Evolutionary conservation across 2,329 filamentous ascomycete species (phyloP).

Genomic region (Neonectria neomacrospora): DNA sequence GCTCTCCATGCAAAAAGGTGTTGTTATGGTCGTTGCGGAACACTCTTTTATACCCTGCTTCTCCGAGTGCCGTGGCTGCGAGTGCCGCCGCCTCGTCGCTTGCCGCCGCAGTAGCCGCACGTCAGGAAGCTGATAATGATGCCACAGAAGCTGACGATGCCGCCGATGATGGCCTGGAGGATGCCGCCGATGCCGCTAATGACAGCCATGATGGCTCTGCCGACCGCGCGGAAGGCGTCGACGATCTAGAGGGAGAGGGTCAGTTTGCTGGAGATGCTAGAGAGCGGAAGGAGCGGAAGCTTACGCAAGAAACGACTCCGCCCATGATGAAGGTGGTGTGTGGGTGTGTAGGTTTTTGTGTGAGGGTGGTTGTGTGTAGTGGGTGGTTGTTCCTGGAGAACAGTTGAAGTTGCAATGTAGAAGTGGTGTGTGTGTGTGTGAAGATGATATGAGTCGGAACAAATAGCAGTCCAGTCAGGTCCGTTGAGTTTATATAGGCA

Average conservation of each 20-base stretch:
- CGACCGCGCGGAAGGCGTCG: conserved; percentile 71
- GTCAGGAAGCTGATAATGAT: conserved; percentile 75
- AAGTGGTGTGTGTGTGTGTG: not conserved
- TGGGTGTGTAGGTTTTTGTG: conserved; percentile 27
- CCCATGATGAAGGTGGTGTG: conserved; percentile 68
- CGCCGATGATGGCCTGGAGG: conserved; percentile 74
- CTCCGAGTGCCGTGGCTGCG: conserved; percentile 34
- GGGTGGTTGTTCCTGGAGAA: conserved; percentile 8
- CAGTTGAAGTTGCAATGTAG: not conserved
- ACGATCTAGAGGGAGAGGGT: conserved; percentile 59
- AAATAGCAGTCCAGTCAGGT: not conserved
- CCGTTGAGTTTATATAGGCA: not conserved
- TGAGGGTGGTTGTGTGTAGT: conserved; percentile 5
- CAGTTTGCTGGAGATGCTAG: conserved; percentile 17
- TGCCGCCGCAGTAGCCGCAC: conserved; percentile 57
- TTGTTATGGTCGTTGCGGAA: too few relatives aligned
- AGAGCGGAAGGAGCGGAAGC: conserved; percentile 49
- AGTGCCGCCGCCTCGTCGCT: conserved; percentile 24
- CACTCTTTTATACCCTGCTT: conserved; percentile 36
- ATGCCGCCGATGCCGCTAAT: conserved; percentile 74
- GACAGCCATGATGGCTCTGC: conserved; percentile 73
- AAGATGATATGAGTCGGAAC: not conserved
- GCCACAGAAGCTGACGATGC: conserved; percentile 71
- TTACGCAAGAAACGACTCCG: conserved; percentile 85
- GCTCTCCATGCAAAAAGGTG: conserved; percentile 4